Conservation (phyloP, 1,284 basidiomycete species). For the Bothia castanella region DNA sequence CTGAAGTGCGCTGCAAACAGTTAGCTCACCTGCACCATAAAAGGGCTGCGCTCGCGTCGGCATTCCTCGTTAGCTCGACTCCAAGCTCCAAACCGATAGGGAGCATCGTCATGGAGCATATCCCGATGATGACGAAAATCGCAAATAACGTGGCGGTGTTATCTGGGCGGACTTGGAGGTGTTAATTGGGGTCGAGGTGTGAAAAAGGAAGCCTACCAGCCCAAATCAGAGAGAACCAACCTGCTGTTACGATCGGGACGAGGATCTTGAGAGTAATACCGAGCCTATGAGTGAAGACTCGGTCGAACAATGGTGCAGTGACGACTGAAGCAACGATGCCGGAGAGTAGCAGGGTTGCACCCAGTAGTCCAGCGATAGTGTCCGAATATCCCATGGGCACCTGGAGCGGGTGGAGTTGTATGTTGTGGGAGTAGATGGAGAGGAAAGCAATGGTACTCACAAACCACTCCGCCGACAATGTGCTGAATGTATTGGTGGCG, state of each 20-base stretch:
- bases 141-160: slow-evolving; percentile 56
- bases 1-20: neutral
- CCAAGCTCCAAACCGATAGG: slow-evolving; percentile 72
- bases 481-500: slow-evolving; percentile 54
- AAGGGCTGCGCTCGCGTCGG: slow-evolving; percentile 69
- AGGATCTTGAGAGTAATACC: slow-evolving; percentile 56
- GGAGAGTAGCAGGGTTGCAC: slow-evolving; percentile 61
- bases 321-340: slow-evolving; percentile 64
- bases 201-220: slow-evolving; percentile 48
- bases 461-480: slow-evolving; percentile 64
- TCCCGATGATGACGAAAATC: slow-evolving; percentile 64
- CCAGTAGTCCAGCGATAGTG: slow-evolving; percentile 61
- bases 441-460: slow-evolving; percentile 37
- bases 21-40: slow-evolving; percentile 63
- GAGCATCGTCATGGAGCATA: slow-evolving; percentile 60
- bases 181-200: neutral
- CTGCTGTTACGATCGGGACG: slow-evolving; percentile 54
- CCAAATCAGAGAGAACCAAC: slow-evolving; percentile 75
- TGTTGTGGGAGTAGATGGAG: neutral
- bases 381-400: slow-evolving; percentile 69
- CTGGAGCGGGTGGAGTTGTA: slow-evolving; percentile 34
- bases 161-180: slow-evolving; percentile 46
- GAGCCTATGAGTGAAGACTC: slow-evolving; percentile 68
- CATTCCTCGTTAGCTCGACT: slow-evolving; percentile 72
- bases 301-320: slow-evolving; percentile 71